Evolutionary conservation across 1,284 basidiomycete species (phyloP).

Genomic region (Heterobasidion annosum): DNA sequence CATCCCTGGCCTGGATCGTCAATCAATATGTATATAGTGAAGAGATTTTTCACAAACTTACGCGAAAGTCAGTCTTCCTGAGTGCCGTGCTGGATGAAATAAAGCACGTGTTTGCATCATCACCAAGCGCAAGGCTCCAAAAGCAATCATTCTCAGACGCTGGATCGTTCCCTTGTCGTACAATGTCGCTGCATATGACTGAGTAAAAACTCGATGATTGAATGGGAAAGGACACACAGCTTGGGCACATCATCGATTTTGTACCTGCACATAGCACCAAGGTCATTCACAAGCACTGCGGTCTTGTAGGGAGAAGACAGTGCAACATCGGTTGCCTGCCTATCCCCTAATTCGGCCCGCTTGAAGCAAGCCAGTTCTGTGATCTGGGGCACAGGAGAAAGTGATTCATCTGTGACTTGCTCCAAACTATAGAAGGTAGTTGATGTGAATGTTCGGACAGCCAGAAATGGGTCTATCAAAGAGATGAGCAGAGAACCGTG

Average conservation of each 20-base stretch:
- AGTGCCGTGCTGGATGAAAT: conserved; percentile 24
- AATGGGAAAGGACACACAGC: background rate
- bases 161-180: background rate
- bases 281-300: conserved; percentile 12
- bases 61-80: conserved; percentile 38
- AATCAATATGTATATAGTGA: conserved; percentile 3
- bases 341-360: conserved; percentile 8
- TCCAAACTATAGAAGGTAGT: conserved; percentile 7
- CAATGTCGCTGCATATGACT: conserved; percentile 3
- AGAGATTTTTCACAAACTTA: conserved; percentile 16
- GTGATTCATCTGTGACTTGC: background rate
- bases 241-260: background rate
- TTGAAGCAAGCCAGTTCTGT: conserved; percentile 6
- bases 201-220: background rate
- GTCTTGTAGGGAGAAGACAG: conserved; percentile 4
- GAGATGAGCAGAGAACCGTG: background rate
- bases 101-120: conserved; percentile 17
- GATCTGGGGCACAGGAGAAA: conserved; percentile 2
- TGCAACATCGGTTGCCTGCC: conserved; percentile 11
- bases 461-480: conserved; percentile 6
- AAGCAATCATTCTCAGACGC: conserved; percentile 15
- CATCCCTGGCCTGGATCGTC: conserved; percentile 15
- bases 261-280: conserved; percentile 9
- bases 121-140: conserved; percentile 22
- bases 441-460: conserved; percentile 10